A percentile compares a stretch with the other conserved stretches of the same genome.
These are phyloP conservation scores for Syncephalastrum monosporum DNA, from an alignment of 371 early-diverging fungal genomes.

Conservation along the genomic window DNA sequence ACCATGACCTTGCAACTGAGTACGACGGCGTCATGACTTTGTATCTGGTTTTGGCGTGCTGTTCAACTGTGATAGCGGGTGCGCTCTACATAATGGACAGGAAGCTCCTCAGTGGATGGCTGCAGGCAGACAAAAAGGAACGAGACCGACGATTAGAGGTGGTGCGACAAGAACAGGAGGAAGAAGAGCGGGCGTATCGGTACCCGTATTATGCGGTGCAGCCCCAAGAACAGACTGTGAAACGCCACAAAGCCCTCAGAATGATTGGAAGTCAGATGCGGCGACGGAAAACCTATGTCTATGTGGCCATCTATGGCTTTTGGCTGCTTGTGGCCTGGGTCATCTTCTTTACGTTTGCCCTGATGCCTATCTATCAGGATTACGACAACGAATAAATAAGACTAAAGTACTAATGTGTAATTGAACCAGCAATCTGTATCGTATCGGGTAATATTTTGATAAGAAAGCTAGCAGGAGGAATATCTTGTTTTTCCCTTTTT, in stretches of 20 bases:
- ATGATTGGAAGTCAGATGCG: constrained; percentile 13
- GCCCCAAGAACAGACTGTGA: constrained; percentile 15
- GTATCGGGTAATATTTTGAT: too few relatives aligned
- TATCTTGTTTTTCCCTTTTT: too few relatives aligned
- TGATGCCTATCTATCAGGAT: constrained; percentile 45
- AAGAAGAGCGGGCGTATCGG: constrained; percentile 18
- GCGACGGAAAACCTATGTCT: constrained; percentile 21
- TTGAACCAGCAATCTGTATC: too few relatives aligned
- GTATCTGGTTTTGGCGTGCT: constrained; percentile 27
- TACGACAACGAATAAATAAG: constrained; percentile 9
- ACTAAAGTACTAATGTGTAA: too few relatives aligned
- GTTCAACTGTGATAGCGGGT: constrained; percentile 31
- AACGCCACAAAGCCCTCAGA: constrained; percentile 13
- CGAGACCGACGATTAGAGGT: constrained; percentile 31
- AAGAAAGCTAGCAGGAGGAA: too few relatives aligned
- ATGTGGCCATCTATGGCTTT: constrained; percentile 27
- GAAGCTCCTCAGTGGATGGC: constrained; percentile 32
- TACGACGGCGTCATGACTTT: constrained; percentile 47
- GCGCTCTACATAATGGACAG: constrained; percentile 32
- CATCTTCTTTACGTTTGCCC: constrained; percentile 43
- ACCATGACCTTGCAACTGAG: constrained; percentile 26
- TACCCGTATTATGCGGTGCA: constrained; percentile 17
- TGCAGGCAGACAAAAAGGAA: constrained; percentile 34
- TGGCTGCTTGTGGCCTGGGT: constrained; percentile 43
- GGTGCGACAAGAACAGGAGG: constrained; percentile 26